Base-by-base conservation (phyloP, 202 grass and related monocot species). In the Carex arenaria region DNA sequence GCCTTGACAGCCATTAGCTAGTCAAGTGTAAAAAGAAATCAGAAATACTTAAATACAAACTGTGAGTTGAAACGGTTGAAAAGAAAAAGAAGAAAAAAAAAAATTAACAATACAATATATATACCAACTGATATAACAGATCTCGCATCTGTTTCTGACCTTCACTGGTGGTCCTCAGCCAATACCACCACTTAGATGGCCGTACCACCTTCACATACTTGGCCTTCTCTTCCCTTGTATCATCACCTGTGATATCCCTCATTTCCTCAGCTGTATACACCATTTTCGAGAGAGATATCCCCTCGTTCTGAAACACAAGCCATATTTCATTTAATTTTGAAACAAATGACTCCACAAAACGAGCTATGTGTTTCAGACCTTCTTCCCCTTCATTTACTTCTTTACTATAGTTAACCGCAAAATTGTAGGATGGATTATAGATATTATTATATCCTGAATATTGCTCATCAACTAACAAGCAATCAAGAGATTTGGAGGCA, bases 271-370 rank as follows among this genome's bases (percentile, higher is more conserved):
- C 89, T 32, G 92, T 91, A 91, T 95, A 98, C 76, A 98, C 85
- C 64, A 98, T 51, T 88, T 98, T 98, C 0, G 95, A 98, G 49
- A 98, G 82, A 64, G 95, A 98, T 1, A 85, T 67, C 3, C 95
- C 95, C 90, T 98, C 95, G 85, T 95, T 95, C n/a, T 71, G 80
- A 86, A 93, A 98, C 51, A 95, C 95, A 83, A 98, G 92, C 92
- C 95, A 98, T 64, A 98, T 87, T 80, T 98, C 95, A 83, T 85
- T 98, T 26, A 82, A 90, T 91, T 98, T 90, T 81, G 92, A 98
- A 79, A 91, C 92, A 83, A 98, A 98, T 79, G 95, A 95, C 88
- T 98, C 90, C 88, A 98, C 85, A 93, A 93, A 98, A 80, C 95
- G 92, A 85, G 92, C 92, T 75, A 95, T 88, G 87, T 95, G 90